Base-by-base conservation (phyloP, 768 basidiomycete species). In the Termitomyces sp. region DNA sequence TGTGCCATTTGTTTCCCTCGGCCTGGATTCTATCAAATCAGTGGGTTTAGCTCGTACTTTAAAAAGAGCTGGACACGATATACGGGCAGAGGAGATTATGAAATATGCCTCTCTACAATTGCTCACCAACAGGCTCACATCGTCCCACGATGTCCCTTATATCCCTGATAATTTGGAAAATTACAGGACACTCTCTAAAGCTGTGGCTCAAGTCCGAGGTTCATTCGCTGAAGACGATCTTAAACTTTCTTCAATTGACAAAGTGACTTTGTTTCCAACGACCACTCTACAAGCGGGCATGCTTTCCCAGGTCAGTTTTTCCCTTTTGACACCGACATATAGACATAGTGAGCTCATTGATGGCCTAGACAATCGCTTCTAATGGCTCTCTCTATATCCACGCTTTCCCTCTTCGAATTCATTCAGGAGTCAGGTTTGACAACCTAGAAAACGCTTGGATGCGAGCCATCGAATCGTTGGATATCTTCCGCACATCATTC, bases 201-300 rank as follows among this genome's bases (percentile, higher is more conserved):
- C 53, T 30, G 6, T 58, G 32, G 26, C 28, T 6, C 47, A 36
- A 0, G 30, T 61, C 23, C 52, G 28, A n/a, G 28, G 28, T 30
- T 60, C 64, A 23, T 59, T 68, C 14, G 30, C 59, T 18, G 47
- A 36, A 10, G 62, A 64, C 43, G 58, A 65, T 30, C 9, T 70
- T 52, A 64, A 65, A 47, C 56, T 70, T 16, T 53, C 62, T 32
- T 32, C 56, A 26, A 64, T 65, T 7, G 79, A 81, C 55, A 58
- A 68, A 28, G 69, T 75, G 7, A 58, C 62, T 13, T 54, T 76
- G 26, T 76, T 69, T 59, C 79, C 79, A 12, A 75, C 76, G 6
- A 81, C 79, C 5, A 70, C 69, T 23, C 68, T 81, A 20, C 80
- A 81, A 65, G 70, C 77, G 16, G 80, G 80, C 12, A 80, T 81